Conservation (phyloP, 2,329 filamentous ascomycete genomes). For the Penicillium nordicum region DNA sequence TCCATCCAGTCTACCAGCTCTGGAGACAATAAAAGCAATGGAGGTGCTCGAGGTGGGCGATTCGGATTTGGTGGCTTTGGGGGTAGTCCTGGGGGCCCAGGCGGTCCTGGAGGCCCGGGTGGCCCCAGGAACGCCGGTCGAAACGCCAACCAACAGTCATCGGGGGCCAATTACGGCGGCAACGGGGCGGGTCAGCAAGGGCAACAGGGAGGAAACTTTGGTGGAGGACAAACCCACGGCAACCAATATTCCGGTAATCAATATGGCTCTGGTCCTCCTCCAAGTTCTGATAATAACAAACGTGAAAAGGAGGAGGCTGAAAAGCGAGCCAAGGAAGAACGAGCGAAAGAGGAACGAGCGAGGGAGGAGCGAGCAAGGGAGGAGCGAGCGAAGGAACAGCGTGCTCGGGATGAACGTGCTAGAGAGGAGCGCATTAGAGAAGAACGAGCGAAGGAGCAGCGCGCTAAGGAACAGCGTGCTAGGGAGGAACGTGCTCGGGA, state of each 20-base stretch:
- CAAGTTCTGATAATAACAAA: conserved; percentile 14
- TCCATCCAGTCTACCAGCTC: conserved; percentile 54
- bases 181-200: conserved; percentile 17
- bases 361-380: conserved; percentile 7
- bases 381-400: conserved; percentile 23
- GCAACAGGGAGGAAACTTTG: conserved; percentile 30
- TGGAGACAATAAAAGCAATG: conserved; percentile 29
- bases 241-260: conserved; percentile 36
- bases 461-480: conserved; percentile 1
- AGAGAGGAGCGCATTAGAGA: conserved; percentile 18
- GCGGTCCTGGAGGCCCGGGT: conserved; percentile 9
- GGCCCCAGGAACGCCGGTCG: conserved; percentile 18
- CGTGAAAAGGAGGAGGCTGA: conserved; percentile 17
- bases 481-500: conserved; percentile 18
- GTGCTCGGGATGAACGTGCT: conserved; percentile 32
- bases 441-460: conserved; percentile 16
- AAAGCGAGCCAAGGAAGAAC: conserved; percentile 26
- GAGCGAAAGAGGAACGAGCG: conserved; percentile 26
- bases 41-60: conserved; percentile 24
- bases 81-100: conserved; percentile 14
- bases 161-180: conserved; percentile 25
- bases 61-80: conserved; percentile 23
- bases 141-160: conserved; percentile 20
- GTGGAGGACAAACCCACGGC: conserved; percentile 29
- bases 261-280: conserved; percentile 27